These are phyloP conservation scores for Venturia pyrina DNA, from an alignment of 2,329 filamentous ascomycete species.

Conservation along the genomic window DNA sequence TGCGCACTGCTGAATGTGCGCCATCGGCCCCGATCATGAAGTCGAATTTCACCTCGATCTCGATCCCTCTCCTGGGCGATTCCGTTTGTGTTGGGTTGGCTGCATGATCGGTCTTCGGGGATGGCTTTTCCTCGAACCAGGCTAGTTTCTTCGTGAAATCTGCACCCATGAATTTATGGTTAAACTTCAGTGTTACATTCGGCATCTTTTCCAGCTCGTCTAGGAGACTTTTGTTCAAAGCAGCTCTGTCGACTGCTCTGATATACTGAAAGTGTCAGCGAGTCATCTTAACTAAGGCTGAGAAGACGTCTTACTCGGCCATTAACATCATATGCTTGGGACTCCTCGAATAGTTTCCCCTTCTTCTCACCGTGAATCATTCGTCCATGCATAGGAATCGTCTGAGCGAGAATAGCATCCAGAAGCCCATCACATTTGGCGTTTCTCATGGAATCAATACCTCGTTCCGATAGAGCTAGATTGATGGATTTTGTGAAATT, in stretches of 20 bases:
- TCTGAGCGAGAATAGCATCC: conserved; percentile 61
- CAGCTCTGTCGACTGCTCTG: conserved; percentile 73
- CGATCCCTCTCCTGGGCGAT: conserved; percentile 37
- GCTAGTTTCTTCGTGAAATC: conserved; percentile 71
- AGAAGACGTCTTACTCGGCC: conserved; percentile 53
- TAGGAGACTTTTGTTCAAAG: conserved; percentile 72
- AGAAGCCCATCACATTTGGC: conserved; percentile 59
- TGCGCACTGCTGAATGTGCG: conserved; percentile 82
- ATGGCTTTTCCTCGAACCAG: conserved; percentile 63
- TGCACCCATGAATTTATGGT: conserved; percentile 83
- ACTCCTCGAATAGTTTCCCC: conserved; percentile 60
- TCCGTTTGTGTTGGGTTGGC: conserved; percentile 14
- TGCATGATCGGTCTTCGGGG: conserved; percentile 18
- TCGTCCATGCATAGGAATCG: conserved; percentile 87
- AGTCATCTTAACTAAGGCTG: conserved; percentile 10
- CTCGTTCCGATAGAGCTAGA: conserved; percentile 83
- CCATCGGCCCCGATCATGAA: conserved; percentile 91
- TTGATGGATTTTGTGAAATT: conserved; percentile 99
- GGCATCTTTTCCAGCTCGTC: conserved; percentile 73
- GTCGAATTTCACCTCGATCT: conserved; percentile 81
- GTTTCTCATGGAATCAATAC: conserved; percentile 75
- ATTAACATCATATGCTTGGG: conserved; percentile 86
- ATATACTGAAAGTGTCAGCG: conserved; percentile 50
- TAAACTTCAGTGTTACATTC: conserved; percentile 88
- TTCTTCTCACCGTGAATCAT: conserved; percentile 78